Conservation (phyloP, 495 filamentous ascomycete genomes). For the Penicillium arizonense region DNA sequence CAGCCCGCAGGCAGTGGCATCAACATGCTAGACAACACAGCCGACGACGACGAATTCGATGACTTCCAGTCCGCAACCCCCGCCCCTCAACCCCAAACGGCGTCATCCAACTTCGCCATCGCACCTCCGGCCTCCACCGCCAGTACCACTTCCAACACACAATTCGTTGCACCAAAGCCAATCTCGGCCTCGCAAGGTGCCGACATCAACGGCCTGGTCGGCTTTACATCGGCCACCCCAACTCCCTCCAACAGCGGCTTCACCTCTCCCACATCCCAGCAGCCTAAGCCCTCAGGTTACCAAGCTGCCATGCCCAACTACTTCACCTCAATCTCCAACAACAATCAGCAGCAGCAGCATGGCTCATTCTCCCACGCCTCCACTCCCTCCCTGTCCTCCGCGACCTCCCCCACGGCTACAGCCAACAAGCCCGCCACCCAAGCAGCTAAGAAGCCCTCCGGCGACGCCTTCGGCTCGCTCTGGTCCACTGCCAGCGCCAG, state of each 20-base stretch:
- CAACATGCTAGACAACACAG: conserved; percentile 51
- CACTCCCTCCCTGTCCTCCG: conserved; percentile 35
- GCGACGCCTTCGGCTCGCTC: conserved; percentile 85
- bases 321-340: conserved; percentile 73
- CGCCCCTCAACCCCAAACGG: conserved; percentile 33
- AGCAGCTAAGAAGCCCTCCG: conserved; percentile 52
- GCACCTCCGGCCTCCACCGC: conserved; percentile 58
- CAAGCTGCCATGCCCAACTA: conserved; percentile 87
- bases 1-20: conserved; percentile 51
- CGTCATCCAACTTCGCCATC: conserved; percentile 44
- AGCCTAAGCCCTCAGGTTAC: conserved; percentile 62
- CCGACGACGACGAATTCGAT: conserved; percentile 94
- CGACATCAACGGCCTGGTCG: conserved; percentile 75
- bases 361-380: conserved; percentile 26
- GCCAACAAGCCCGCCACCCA: conserved; percentile 47
- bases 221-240: conserved; percentile 78
- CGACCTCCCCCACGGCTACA: conserved; percentile 32
- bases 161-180: conserved; percentile 79
- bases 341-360: conserved; percentile 25
- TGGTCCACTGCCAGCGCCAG: conserved; percentile 78
- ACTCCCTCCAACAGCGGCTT: conserved; percentile 48
- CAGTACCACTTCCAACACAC: conserved; percentile 62
- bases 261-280: conserved; percentile 50
- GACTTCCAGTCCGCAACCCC: conserved; percentile 95
- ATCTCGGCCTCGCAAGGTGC: conserved; percentile 75